Conservation (phyloP, 2,329 filamentous ascomycete genomes). For the Pseudonectria foliicola region DNA sequence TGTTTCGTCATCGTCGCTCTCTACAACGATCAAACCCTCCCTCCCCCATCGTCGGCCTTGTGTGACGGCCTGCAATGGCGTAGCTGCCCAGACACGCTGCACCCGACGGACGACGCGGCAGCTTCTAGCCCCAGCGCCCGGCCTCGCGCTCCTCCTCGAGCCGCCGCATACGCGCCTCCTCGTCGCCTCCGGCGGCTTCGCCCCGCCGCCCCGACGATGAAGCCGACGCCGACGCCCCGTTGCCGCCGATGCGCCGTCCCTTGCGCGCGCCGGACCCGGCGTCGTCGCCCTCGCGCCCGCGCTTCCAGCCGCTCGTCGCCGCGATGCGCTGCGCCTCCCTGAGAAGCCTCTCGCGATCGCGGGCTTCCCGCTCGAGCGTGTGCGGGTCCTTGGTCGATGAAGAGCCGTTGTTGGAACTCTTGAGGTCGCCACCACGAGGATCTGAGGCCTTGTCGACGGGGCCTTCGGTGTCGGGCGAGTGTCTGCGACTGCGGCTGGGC, state of each 20-base stretch:
- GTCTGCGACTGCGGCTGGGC: slow-evolving; percentile 27
- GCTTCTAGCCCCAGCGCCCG: slow-evolving; percentile 37
- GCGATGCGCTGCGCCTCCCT: slow-evolving; percentile 63
- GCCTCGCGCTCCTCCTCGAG: slow-evolving; percentile 55
- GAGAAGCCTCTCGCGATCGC: slow-evolving; percentile 57
- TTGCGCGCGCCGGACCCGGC: slow-evolving; percentile 34
- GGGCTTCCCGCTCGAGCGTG: slow-evolving; percentile 60
- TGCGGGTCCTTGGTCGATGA: slow-evolving; percentile 51
- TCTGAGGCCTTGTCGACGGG: slow-evolving; percentile 33
- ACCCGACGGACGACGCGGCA: neutral
- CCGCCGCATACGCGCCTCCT: slow-evolving; percentile 47
- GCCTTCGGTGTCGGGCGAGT: slow-evolving; percentile 21
- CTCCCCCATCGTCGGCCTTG: too few species aligned
- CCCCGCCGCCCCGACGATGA: slow-evolving; percentile 32
- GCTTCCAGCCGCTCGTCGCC: slow-evolving; percentile 43
- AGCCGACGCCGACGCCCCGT: slow-evolving; percentile 10
- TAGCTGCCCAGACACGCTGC: too few species aligned
- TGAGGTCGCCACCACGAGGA: slow-evolving; percentile 33
- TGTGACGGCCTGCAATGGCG: too few species aligned
- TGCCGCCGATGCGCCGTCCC: slow-evolving; percentile 29
- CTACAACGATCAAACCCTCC: too few species aligned
- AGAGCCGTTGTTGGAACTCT: slow-evolving; percentile 29
- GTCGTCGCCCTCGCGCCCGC: slow-evolving; percentile 40
- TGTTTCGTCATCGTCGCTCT: too few species aligned
- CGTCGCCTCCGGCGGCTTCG: slow-evolving; percentile 41